Percentiles rank a stretch among this genome's conserved stretches.
phyloP scores from a whole-genome alignment of 2,329 filamentous ascomycete species.

The Botrytis squamosa region DNA sequence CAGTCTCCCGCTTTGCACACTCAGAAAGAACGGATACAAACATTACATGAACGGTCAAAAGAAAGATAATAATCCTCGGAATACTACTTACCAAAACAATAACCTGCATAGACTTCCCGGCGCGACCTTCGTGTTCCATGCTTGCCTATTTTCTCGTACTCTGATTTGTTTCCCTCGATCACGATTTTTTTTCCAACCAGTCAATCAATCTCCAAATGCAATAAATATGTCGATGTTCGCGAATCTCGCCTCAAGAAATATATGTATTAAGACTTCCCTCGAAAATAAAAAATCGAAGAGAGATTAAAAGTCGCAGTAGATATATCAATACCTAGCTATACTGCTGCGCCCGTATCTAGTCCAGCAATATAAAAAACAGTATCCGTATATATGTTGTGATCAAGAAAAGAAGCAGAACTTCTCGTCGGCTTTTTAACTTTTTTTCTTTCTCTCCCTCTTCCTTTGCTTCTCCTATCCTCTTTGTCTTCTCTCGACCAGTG shows the following conservation, averaged over 20 bases:
- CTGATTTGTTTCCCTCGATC: background rate
- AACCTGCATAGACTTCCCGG: conserved; percentile 56
- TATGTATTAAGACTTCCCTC: background rate
- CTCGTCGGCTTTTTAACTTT: background rate
- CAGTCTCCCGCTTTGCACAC: background rate
- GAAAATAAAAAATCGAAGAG: background rate
- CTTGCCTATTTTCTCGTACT: background rate
- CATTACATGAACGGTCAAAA: background rate
- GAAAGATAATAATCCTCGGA: background rate
- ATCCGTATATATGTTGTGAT: background rate
- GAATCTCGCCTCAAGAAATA: background rate
- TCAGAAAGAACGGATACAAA: background rate
- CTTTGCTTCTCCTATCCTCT: background rate
- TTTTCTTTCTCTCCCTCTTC: background rate
- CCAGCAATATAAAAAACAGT: background rate
- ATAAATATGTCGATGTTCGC: background rate
- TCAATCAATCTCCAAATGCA: background rate
- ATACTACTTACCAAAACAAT: conserved; percentile 66
- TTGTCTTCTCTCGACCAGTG: background rate
- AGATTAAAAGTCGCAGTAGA: background rate
- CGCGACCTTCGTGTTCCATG: conserved; percentile 44
- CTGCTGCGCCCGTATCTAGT: background rate
- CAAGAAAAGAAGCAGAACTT: background rate
- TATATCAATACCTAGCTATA: background rate
- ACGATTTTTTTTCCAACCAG: background rate